Conservation (phyloP, 768 basidiomycete species). For the Lactarius pseudohatsudake region DNA sequence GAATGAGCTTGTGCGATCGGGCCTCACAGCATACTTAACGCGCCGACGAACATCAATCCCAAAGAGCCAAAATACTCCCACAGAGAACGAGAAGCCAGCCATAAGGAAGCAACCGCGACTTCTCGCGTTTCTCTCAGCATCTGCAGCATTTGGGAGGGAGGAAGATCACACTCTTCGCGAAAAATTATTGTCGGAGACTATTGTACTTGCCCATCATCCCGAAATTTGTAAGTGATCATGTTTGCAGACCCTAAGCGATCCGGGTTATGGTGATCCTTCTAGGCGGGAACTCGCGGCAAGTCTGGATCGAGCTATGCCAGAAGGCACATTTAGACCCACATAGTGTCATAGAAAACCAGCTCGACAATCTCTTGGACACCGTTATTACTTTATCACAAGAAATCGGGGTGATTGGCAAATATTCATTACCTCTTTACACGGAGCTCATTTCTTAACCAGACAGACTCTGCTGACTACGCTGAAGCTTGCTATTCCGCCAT, state of each 20-base stretch:
- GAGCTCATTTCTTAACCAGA: slow-evolving; percentile 10
- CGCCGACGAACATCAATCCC: slow-evolving; percentile 38
- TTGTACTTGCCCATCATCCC: slow-evolving; percentile 76
- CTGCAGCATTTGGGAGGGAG: slow-evolving; percentile 47
- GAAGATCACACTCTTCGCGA: slow-evolving; percentile 45
- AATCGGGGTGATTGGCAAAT: slow-evolving; percentile 35
- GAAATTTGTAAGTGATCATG: slow-evolving; percentile 48
- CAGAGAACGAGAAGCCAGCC: slow-evolving; percentile 42
- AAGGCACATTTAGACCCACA: slow-evolving; percentile 65
- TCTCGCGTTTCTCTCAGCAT: slow-evolving; percentile 52
- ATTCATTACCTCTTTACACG: slow-evolving; percentile 22
- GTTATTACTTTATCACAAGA: slow-evolving; percentile 18
- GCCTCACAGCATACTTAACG: slow-evolving; percentile 48
- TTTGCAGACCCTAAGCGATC: neutral
- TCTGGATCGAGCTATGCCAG: slow-evolving; percentile 84
- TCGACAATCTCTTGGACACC: slow-evolving; percentile 46
- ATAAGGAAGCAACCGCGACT: slow-evolving; percentile 55
- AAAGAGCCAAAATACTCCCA: slow-evolving; percentile 31
- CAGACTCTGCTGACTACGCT: slow-evolving; percentile 15
- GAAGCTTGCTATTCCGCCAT: slow-evolving; percentile 75
- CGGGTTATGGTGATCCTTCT: neutral
- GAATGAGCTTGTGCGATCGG: slow-evolving; percentile 58
- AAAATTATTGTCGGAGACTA: slow-evolving; percentile 48
- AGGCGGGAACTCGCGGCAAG: slow-evolving; percentile 53
- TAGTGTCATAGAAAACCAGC: slow-evolving; percentile 50